Percentiles rank a stretch among this genome's conserved stretches.
phyloP scores from a whole-genome alignment of 1,284 basidiomycete genomes.

The Heliocybe sulcata region DNA sequence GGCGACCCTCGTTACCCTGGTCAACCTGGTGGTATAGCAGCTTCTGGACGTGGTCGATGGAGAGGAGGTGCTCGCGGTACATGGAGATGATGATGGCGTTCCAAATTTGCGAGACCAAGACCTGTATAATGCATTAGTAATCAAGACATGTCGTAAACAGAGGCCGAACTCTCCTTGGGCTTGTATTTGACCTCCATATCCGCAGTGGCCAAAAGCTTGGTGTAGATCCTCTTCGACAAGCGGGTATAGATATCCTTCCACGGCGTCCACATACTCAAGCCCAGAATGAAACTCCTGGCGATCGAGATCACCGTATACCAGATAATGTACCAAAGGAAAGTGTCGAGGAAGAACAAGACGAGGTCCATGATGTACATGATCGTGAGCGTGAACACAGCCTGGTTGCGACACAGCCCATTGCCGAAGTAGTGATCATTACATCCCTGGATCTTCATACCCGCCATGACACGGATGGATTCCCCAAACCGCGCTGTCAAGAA shows the following conservation, averaged over 20 bases:
- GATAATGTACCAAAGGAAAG: slow-evolving; percentile 96
- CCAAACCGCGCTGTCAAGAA: slow-evolving; percentile 92
- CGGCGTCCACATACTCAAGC: slow-evolving; percentile 94
- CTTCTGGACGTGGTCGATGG: slow-evolving; percentile 93
- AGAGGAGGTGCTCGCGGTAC: slow-evolving; percentile 95
- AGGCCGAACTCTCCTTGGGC: slow-evolving; percentile 64
- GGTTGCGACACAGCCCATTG: slow-evolving; percentile 74
- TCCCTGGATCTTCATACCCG: slow-evolving; percentile 85
- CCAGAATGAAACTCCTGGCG: slow-evolving; percentile 80
- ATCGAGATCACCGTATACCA: slow-evolving; percentile 96
- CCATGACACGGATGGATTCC: slow-evolving; percentile 86
- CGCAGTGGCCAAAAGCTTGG: slow-evolving; percentile 83
- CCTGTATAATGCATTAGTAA: slow-evolving; percentile 35
- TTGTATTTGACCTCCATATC: slow-evolving; percentile 98
- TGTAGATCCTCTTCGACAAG: slow-evolving; percentile 90
- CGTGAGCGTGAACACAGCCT: slow-evolving; percentile 86
- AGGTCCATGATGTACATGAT: slow-evolving; percentile 98
- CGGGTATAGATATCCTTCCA: slow-evolving; percentile 94
- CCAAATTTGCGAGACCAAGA: slow-evolving; percentile 96
- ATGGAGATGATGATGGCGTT: slow-evolving; percentile 99
- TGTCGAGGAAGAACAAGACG: slow-evolving; percentile 93
- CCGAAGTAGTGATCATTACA: slow-evolving; percentile 86
- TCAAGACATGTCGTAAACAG: background rate
- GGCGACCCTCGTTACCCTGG: slow-evolving; percentile 73
- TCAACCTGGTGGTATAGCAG: slow-evolving; percentile 93